Conservation (phyloP, 495 filamentous ascomycete genomes). For the Hypoxylon lienhwacheense region DNA sequence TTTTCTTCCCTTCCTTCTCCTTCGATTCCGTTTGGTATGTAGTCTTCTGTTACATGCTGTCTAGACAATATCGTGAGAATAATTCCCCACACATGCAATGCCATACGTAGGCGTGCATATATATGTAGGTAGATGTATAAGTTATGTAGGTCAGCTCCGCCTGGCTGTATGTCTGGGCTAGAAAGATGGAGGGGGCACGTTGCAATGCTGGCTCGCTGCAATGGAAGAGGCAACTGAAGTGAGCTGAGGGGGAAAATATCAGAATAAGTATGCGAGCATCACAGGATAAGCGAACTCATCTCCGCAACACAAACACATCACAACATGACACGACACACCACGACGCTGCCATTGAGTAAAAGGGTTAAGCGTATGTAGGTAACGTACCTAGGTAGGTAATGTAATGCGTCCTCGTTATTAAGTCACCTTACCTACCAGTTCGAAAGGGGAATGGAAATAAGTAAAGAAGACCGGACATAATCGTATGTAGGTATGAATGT, state of each 20-base stretch:
- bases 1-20: no score
- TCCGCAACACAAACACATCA: slow-evolving; percentile 17
- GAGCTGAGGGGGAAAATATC: slow-evolving; percentile 11
- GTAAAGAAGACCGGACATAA: neutral
- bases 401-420: slow-evolving; percentile 5
- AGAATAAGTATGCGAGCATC: slow-evolving; percentile 7
- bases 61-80: slow-evolving; percentile 17
- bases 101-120: no score
- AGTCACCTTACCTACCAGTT: slow-evolving; percentile 1
- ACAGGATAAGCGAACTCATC: slow-evolving; percentile 13
- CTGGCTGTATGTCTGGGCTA: slow-evolving; percentile 14
- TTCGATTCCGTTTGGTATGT: no score
- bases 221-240: slow-evolving; percentile 14
- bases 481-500: neutral
- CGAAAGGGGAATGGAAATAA: neutral
- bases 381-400: neutral
- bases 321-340: slow-evolving; percentile 14
- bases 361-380: slow-evolving; percentile 1
- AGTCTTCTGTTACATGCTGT: neutral
- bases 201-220: slow-evolving; percentile 23
- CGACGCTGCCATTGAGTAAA: slow-evolving; percentile 26
- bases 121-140: no score
- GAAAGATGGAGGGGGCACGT: slow-evolving; percentile 6
- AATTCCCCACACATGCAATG: slow-evolving; percentile 13
- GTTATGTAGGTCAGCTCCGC: slow-evolving; percentile 30